A percentile compares a stretch with the other conserved stretches of the same genome.
phyloP scores from a whole-genome alignment of 352 stramenopile genomes.

The Pythium rhizo-oryzae region DNA sequence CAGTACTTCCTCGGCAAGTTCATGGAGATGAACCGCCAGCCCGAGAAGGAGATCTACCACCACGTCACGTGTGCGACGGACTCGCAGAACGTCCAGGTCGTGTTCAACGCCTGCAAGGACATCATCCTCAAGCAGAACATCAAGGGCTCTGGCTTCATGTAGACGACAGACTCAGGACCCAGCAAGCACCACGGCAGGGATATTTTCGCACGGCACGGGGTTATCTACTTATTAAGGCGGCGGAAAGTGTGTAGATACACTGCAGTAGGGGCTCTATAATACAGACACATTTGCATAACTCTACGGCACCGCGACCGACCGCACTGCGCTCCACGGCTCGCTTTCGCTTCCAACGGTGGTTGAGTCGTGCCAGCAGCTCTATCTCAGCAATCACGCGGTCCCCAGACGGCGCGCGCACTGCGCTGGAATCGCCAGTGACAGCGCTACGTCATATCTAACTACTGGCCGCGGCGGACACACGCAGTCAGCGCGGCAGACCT shows the following conservation, averaged over 20 bases:
- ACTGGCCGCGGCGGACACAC: neutral
- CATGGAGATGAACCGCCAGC: slow-evolving; percentile 94
- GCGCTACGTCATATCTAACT: slow-evolving; percentile 7
- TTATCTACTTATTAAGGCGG: slow-evolving; percentile 30
- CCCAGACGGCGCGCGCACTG: neutral
- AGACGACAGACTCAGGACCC: slow-evolving; percentile 30
- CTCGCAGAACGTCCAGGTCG: slow-evolving; percentile 96
- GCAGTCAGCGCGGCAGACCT: neutral
- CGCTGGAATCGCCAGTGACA: neutral
- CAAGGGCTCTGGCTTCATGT: slow-evolving; percentile 92
- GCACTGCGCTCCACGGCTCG: too few relatives aligned
- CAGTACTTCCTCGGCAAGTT: slow-evolving; percentile 95
- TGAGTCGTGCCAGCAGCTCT: neutral
- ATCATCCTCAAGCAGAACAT: slow-evolving; percentile 96
- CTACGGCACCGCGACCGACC: neutral
- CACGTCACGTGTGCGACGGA: slow-evolving; percentile 97
- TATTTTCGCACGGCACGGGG: slow-evolving; percentile 13
- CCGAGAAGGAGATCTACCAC: slow-evolving; percentile 93
- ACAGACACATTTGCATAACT: slow-evolving; percentile 17
- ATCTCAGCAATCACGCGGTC: neutral
- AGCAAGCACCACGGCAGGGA: slow-evolving; percentile 6
- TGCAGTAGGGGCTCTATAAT: slow-evolving; percentile 15
- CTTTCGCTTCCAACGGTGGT: too few relatives aligned
- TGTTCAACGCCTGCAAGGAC: slow-evolving; percentile 97
- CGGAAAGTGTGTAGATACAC: slow-evolving; percentile 27